Evolutionary conservation across 2,329 filamentous ascomycete species (phyloP).

Genomic region (Aspergillus candidus): DNA sequence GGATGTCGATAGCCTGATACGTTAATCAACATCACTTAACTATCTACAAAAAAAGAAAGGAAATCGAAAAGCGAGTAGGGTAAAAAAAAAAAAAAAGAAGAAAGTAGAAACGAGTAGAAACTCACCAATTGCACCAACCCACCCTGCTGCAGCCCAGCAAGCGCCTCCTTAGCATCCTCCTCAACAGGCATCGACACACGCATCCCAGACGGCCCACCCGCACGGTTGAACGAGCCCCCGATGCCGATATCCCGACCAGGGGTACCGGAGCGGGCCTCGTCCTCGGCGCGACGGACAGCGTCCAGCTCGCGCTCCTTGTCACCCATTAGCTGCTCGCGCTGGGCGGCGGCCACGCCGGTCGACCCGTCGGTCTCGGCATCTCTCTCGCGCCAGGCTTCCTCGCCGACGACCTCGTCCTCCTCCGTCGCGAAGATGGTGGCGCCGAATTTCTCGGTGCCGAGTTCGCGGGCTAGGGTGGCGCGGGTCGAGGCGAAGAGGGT

Average conservation of each 20-base stretch:
- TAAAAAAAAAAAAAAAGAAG: background rate
- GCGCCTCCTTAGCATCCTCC: slow-evolving; percentile 48
- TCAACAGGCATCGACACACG: slow-evolving; percentile 48
- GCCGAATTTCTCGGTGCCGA: slow-evolving; percentile 56
- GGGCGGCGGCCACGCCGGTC: slow-evolving; percentile 17
- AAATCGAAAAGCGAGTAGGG: background rate
- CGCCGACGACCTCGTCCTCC: slow-evolving; percentile 50
- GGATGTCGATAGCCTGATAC: slow-evolving; percentile 34
- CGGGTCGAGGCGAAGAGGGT: slow-evolving; percentile 62
- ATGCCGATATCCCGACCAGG: slow-evolving; percentile 43
- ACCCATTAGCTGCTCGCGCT: slow-evolving; percentile 51
- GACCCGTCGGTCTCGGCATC: slow-evolving; percentile 40
- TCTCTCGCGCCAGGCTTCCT: slow-evolving; percentile 49
- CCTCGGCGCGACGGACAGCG: slow-evolving; percentile 54
- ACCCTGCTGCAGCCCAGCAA: slow-evolving; percentile 37
- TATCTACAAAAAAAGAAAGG: slow-evolving; percentile 6
- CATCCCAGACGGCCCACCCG: slow-evolving; percentile 31
- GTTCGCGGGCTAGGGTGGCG: slow-evolving; percentile 53
- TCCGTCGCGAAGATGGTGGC: slow-evolving; percentile 56
- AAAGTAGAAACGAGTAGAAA: slow-evolving; percentile 1
- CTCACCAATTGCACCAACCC: slow-evolving; percentile 48
- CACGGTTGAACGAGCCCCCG: slow-evolving; percentile 32
- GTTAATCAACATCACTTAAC: slow-evolving; percentile 17
- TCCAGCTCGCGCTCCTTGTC: slow-evolving; percentile 55
- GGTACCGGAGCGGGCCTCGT: slow-evolving; percentile 51